Percentiles rank a stretch among this genome's conserved stretches.
Conservation (phyloP, 106 monocot genomes). For the Allium sativum region DNA sequence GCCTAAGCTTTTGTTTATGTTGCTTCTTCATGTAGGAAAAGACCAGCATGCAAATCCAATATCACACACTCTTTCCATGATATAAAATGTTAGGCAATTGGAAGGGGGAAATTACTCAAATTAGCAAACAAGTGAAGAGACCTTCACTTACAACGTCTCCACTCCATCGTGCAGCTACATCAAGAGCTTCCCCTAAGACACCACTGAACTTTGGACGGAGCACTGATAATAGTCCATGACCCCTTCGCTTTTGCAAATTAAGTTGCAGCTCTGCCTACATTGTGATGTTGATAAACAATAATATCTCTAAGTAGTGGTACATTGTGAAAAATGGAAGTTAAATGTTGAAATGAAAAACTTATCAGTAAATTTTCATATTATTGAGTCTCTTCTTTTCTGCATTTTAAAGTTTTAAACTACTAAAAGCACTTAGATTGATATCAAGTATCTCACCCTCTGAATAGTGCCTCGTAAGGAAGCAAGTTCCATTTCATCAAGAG, state of each 20-base stretch:
- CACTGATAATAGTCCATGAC: conserved; percentile 81
- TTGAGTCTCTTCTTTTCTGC: too few relatives aligned
- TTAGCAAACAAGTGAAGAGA: too few relatives aligned
- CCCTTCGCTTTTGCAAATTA: conserved; percentile 94
- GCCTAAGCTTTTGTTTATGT: too few relatives aligned
- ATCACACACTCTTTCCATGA: too few relatives aligned
- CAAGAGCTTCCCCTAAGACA: conserved; percentile 89
- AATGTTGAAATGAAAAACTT: too few relatives aligned
- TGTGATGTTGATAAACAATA: background rate
- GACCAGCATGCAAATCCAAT: too few relatives aligned
- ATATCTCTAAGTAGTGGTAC: too few relatives aligned
- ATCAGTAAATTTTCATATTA: too few relatives aligned
- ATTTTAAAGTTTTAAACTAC: too few relatives aligned
- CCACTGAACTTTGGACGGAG: conserved; percentile 98
- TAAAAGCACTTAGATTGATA: too few relatives aligned
- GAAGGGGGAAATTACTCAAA: background rate
- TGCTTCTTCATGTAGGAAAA: too few relatives aligned
- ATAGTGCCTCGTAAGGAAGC: conserved; percentile 91
- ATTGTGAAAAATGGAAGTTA: too few relatives aligned
- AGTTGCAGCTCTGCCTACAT: conserved; percentile 88
- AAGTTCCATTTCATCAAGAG: conserved; percentile 97
- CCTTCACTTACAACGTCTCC: conserved; percentile 88
- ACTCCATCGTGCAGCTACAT: conserved; percentile 96
- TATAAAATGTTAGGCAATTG: background rate
- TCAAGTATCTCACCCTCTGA: conserved; percentile 46